Conservation (phyloP, 2,329 filamentous ascomycete species). For the Ciborinia camelliae region DNA sequence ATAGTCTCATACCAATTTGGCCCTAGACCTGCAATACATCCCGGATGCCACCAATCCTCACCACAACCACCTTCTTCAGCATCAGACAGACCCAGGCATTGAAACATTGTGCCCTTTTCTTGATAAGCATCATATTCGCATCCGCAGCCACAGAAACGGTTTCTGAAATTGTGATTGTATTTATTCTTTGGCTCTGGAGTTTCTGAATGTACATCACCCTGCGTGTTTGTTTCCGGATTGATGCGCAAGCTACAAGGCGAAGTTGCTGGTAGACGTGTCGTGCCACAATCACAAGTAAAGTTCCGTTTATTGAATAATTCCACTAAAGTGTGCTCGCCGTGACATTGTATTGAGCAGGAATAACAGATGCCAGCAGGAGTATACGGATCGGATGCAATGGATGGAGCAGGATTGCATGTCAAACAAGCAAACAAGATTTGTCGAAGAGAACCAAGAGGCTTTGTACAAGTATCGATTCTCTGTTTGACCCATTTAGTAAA, state of each 20-base stretch:
- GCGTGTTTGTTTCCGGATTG: conserved; percentile 68
- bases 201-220: conserved; percentile 75
- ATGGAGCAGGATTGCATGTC: conserved; percentile 83
- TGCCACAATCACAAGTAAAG: conserved; percentile 96
- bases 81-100: conserved; percentile 82
- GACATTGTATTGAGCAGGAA: conserved; percentile 92
- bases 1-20: conserved; percentile 64
- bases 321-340: conserved; percentile 90
- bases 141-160: conserved; percentile 85
- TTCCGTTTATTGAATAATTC: conserved; percentile 95
- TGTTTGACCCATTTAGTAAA: conserved; percentile 39
- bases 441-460: conserved; percentile 80
- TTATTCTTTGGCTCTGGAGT: conserved; percentile 69
- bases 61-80: conserved; percentile 83
- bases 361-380: conserved; percentile 86
- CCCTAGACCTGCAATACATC: conserved; percentile 79
- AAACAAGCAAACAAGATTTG: conserved; percentile 90
- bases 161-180: conserved; percentile 95
- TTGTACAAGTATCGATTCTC: conserved; percentile 93
- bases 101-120: conserved; percentile 97
- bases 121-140: conserved; percentile 84
- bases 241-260: conserved; percentile 74
- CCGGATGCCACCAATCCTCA: conserved; percentile 97
- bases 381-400: conserved; percentile 58
- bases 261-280: conserved; percentile 64